Evolutionary conservation across 78 protist species (phyloP).

Genomic region (Andalucia godoyi): DNA sequence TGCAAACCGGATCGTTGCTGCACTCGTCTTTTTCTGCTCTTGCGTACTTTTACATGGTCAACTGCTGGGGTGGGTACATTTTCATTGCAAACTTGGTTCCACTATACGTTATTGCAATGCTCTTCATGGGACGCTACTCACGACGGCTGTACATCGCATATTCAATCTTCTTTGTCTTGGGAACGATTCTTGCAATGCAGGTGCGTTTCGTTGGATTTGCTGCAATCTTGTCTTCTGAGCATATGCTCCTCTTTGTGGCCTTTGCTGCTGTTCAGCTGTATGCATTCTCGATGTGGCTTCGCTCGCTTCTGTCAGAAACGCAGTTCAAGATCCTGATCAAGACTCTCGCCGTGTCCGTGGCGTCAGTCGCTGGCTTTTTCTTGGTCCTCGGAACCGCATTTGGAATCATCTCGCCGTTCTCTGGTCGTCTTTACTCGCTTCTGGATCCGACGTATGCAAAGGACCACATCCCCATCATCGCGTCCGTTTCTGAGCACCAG

Average conservation of each 20-base stretch:
- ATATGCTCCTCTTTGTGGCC: conserved; percentile 82
- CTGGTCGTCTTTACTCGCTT: conserved; percentile 86
- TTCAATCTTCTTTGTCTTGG: conserved; percentile 72
- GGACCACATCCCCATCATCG: conserved; percentile 91
- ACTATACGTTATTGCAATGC: conserved; percentile 64
- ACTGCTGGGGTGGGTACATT: conserved; percentile 99
- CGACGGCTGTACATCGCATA: conserved; percentile 77
- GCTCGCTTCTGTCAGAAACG: conserved; percentile 17
- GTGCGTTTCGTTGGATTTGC: conserved; percentile 81
- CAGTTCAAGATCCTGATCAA: conserved; percentile 1
- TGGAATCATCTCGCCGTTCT: conserved; percentile 3
- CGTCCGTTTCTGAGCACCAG: conserved; percentile 98
- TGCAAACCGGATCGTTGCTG: conserved; percentile 62
- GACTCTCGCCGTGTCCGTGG: conserved; percentile 24
- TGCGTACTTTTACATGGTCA: conserved; percentile 85
- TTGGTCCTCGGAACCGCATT: conserved; percentile 11
- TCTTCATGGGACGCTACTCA: conserved; percentile 61
- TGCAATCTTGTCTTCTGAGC: conserved; percentile 89
- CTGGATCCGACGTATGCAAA: conserved; percentile 92
- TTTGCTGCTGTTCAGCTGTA: conserved; percentile 44
- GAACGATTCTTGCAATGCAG: conserved; percentile 75
- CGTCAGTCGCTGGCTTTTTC: conserved; percentile 25
- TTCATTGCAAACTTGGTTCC: conserved; percentile 94
- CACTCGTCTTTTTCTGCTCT: conserved; percentile 43
- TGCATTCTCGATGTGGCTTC: conserved; percentile 30